Evolutionary conservation across 1,139 yeast genomes (phyloP).

Genomic region (Hyphopichia burtonii): DNA sequence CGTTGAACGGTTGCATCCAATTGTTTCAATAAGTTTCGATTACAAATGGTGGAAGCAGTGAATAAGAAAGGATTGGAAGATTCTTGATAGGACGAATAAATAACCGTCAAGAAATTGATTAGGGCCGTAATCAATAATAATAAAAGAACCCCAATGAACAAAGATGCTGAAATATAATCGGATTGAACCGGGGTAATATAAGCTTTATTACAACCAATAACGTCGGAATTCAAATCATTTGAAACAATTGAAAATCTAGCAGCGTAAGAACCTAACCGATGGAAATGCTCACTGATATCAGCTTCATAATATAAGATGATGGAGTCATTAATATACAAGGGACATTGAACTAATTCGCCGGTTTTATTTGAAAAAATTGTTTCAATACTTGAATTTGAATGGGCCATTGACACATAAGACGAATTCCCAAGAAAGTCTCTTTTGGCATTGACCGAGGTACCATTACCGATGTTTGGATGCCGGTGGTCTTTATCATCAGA

Average conservation of each 20-base stretch:
- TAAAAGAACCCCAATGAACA: conserved; percentile 40
- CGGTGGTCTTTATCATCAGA: not conserved
- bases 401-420: not conserved
- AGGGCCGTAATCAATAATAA: conserved; percentile 43
- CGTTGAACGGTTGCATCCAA: conserved; percentile 56
- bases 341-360: conserved; percentile 36
- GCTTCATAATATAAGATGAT: conserved; percentile 39
- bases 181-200: conserved; percentile 51
- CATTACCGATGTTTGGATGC: not conserved
- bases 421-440: not conserved
- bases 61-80: conserved; percentile 57
- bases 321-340: conserved; percentile 41
- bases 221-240: conserved; percentile 29
- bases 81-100: conserved; percentile 61
- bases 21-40: conserved; percentile 54
- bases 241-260: conserved; percentile 39
- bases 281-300: conserved; percentile 31
- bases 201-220: conserved; percentile 49
- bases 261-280: conserved; percentile 43
- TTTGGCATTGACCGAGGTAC: not conserved
- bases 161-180: conserved; percentile 28
- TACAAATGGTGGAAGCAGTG: conserved; percentile 61
- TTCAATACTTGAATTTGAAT: conserved; percentile 20
- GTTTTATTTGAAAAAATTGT: conserved; percentile 25
- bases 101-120: conserved; percentile 42